Conservation (phyloP, 2,329 filamentous ascomycete species). For the Trichoderma gracile region DNA sequence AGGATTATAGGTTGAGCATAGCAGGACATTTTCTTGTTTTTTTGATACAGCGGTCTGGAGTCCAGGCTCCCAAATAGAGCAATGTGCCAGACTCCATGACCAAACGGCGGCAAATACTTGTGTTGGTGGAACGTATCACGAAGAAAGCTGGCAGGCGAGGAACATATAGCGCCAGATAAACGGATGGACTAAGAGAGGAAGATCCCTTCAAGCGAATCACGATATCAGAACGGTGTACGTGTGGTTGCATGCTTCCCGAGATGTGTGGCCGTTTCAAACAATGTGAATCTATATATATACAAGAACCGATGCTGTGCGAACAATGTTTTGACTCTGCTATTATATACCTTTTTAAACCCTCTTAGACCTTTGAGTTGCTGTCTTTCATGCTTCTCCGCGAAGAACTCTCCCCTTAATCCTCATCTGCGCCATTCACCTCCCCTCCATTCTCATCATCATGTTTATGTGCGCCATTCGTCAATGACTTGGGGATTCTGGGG, state of each 20-base stretch:
- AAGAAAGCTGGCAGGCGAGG: not conserved
- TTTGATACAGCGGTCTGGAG: not conserved
- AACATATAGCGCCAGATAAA: not conserved
- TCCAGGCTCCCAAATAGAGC: not conserved
- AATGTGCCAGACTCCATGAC: not conserved
- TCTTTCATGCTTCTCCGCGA: constrained; percentile 27
- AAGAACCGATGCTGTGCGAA: constrained; percentile 20
- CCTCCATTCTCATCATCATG: constrained; percentile 29
- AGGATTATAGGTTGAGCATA: constrained; percentile 6
- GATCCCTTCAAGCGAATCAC: not conserved
- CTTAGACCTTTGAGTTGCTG: not conserved
- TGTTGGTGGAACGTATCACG: not conserved
- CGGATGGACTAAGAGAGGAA: not conserved
- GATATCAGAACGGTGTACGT: not conserved
- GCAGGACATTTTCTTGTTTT: not conserved
- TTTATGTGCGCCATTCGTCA: constrained; percentile 40
- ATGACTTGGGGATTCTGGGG: constrained; percentile 47
- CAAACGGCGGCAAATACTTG: not conserved
- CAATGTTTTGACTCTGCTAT: constrained; percentile 30
- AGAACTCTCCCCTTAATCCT: not conserved
- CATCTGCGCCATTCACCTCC: not conserved
- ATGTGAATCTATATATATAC: constrained; percentile 20
- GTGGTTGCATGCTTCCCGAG: not conserved
- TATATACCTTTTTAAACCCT: constrained; percentile 24
- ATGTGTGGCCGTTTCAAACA: constrained; percentile 16